These are phyloP conservation scores for Erysimum cheiri DNA, from an alignment of 441 rosid genomes.

Conservation along the genomic window DNA sequence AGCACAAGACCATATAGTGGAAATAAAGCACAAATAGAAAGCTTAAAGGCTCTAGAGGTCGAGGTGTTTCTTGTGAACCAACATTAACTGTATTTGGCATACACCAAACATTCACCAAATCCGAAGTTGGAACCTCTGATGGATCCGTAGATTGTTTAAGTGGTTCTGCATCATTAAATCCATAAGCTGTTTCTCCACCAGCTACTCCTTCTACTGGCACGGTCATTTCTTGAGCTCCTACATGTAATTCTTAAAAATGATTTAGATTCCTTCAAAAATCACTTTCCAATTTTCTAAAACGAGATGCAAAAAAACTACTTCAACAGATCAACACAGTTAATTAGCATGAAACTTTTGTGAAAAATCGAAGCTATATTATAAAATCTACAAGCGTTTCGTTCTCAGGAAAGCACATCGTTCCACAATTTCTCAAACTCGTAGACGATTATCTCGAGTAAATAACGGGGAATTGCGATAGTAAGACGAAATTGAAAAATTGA, in stretches of 20 bases:
- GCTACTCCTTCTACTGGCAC: constrained; percentile 95
- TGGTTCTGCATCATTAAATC: constrained; percentile 69
- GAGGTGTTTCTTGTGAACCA: constrained; percentile 85
- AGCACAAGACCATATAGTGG: background rate
- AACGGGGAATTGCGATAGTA: constrained; percentile 15
- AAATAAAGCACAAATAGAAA: background rate
- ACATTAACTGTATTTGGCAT: constrained; percentile 85
- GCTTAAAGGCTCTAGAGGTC: constrained; percentile 78
- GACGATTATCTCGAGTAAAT: background rate
- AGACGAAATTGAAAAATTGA: background rate
- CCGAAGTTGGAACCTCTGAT: constrained; percentile 66
- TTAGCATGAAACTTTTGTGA: background rate
- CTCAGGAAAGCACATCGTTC: constrained; percentile 11
- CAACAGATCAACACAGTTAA: background rate
- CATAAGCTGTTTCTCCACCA: constrained; percentile 98
- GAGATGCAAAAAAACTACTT: background rate
- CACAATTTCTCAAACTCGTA: background rate
- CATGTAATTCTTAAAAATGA: constrained; percentile 11
- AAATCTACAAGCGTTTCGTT: background rate
- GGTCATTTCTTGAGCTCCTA: constrained; percentile 57
- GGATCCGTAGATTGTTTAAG: constrained; percentile 69
- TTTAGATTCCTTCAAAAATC: constrained; percentile 14
- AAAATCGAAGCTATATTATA: background rate
- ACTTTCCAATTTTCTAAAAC: background rate
- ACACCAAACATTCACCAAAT: constrained; percentile 86